Conservation (phyloP, 2,329 filamentous ascomycete species). For the Aureobasidium namibiae region DNA sequence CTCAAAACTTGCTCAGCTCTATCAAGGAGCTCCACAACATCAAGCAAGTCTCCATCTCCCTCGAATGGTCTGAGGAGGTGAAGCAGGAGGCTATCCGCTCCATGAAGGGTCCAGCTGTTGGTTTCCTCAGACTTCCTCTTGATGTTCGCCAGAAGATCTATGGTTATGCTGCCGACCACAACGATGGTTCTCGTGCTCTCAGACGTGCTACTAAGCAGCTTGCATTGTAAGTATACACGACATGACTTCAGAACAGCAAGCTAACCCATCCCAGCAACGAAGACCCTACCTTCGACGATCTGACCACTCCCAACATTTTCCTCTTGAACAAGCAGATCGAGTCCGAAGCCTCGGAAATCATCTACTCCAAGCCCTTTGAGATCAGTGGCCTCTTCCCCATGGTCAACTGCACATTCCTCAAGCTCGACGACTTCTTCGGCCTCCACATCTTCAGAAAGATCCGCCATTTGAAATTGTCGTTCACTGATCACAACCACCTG, state of each 20-base stretch:
- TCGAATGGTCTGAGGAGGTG: conserved; percentile 18
- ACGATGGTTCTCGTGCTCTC: conserved; percentile 12
- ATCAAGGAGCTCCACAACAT: conserved; percentile 19
- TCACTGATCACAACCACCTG: conserved; percentile 23
- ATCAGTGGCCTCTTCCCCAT: conserved; percentile 18
- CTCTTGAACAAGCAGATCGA: conserved; percentile 28
- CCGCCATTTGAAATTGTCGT: conserved; percentile 18
- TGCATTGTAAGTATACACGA: neutral
- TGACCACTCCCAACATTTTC: conserved; percentile 24
- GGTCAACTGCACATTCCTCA: conserved; percentile 15
- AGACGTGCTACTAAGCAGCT: neutral
- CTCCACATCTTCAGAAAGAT: conserved; percentile 18
- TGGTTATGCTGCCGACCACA: conserved; percentile 18
- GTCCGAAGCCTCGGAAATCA: conserved; percentile 22
- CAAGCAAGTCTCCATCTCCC: conserved; percentile 19
- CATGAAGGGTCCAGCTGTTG: conserved; percentile 17
- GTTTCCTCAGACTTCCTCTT: conserved; percentile 21
- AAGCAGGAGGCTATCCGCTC: conserved; percentile 18
- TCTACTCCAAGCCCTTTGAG: conserved; percentile 24
- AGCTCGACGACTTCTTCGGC: conserved; percentile 19
- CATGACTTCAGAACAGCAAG: neutral
- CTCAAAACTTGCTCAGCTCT: conserved; percentile 15
- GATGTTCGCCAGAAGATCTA: conserved; percentile 25
- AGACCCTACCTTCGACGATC: conserved; percentile 14
- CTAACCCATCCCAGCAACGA: neutral